These are phyloP conservation scores for Nakaseomyces nivariensis DNA, from an alignment of 1,139 yeast genomes.

Conservation along the genomic window DNA sequence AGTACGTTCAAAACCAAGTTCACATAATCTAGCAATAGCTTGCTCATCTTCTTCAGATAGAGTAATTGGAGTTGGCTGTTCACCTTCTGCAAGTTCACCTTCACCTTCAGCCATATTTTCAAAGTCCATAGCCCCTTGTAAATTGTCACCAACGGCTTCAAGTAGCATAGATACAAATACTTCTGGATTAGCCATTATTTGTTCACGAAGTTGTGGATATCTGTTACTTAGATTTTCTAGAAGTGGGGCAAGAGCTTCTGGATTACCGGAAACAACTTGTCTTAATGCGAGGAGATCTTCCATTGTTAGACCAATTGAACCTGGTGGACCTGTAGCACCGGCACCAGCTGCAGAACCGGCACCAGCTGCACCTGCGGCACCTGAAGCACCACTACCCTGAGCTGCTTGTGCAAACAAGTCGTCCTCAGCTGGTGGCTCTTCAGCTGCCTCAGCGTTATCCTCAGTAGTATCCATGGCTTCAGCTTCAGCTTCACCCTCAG, in stretches of 20 bases:
- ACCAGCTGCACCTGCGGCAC: constrained; percentile 17
- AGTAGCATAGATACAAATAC: constrained; percentile 67
- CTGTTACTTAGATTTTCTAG: constrained; percentile 75
- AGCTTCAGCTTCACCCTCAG: constrained; percentile 8
- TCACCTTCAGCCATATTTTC: constrained; percentile 11
- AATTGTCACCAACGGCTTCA: constrained; percentile 43
- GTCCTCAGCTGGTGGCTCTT: constrained; percentile 33
- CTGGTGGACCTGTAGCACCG: constrained; percentile 24
- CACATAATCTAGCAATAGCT: constrained; percentile 81
- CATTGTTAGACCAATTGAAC: constrained; percentile 29
- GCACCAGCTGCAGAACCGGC: constrained; percentile 16
- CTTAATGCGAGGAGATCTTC: constrained; percentile 59
- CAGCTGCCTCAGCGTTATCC: neutral
- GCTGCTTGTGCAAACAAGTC: constrained; percentile 66
- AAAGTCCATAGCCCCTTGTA: constrained; percentile 19
- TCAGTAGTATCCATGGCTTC: constrained; percentile 15
- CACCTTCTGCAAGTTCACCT: constrained; percentile 32
- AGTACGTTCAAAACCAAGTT: constrained; percentile 82
- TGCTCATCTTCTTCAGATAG: constrained; percentile 77
- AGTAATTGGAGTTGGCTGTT: constrained; percentile 37
- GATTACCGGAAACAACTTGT: constrained; percentile 73
- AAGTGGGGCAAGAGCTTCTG: constrained; percentile 78
- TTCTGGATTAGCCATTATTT: constrained; percentile 79
- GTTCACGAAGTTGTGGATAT: constrained; percentile 78
- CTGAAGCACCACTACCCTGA: constrained; percentile 39